Evolutionary conservation across 768 basidiomycete species (phyloP).

Genomic region (Glaciozyma antarctica): DNA sequence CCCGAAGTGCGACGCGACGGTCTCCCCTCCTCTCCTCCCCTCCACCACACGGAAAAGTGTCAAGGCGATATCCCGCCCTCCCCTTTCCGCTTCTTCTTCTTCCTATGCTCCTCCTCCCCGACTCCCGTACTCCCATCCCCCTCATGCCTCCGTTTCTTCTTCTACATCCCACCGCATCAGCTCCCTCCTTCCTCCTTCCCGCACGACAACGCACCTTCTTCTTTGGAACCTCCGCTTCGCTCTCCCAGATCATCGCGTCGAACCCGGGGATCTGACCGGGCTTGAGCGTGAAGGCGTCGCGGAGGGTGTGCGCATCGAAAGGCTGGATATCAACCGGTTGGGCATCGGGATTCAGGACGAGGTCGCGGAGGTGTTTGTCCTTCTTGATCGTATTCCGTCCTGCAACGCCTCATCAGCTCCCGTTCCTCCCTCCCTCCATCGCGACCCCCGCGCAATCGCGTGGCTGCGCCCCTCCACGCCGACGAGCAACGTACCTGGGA

Average conservation of each 20-base stretch:
- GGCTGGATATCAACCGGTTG: conserved; percentile 20
- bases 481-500: conserved; percentile 25
- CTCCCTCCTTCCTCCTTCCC: background rate
- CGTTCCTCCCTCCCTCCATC: too few relatives aligned
- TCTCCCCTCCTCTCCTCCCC: too few relatives aligned
- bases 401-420: background rate
- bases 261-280: conserved; percentile 30
- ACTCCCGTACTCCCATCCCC: background rate
- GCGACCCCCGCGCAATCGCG: background rate
- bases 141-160: conserved; percentile 27
- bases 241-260: conserved; percentile 25
- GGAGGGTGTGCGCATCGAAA: conserved; percentile 24
- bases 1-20: too few relatives aligned
- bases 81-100: conserved; percentile 4
- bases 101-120: background rate
- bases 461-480: background rate
- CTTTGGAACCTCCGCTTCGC: background rate
- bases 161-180: conserved; percentile 1
- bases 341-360: conserved; percentile 32
- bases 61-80: background rate
- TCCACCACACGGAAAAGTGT: background rate
- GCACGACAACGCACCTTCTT: conserved; percentile 1
- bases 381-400: conserved; percentile 23
- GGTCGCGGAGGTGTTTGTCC: conserved; percentile 23
- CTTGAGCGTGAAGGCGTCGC: conserved; percentile 30